Conservation (phyloP, 1,139 yeast species). For the Nakaseomyces sp. region DNA sequence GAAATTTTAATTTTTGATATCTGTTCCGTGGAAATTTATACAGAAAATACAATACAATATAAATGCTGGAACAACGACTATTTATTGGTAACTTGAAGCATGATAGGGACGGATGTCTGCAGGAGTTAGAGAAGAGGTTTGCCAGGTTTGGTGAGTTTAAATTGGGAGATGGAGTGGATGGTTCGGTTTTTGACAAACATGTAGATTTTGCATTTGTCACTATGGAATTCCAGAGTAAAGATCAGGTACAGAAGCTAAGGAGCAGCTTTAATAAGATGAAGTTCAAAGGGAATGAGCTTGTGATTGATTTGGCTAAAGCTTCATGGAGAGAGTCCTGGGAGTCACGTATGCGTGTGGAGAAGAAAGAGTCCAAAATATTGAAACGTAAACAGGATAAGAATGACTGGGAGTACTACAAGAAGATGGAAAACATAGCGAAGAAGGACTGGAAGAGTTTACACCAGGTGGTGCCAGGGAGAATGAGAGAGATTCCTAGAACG, state of each 20-base stretch:
- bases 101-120: constrained; percentile 31
- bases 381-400: constrained; percentile 30
- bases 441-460: constrained; percentile 37
- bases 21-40: no score
- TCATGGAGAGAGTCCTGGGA: constrained; percentile 40
- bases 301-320: constrained; percentile 43
- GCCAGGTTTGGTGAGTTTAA: constrained; percentile 40
- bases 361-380: constrained; percentile 22
- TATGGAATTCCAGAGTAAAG: constrained; percentile 41
- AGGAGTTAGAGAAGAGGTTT: constrained; percentile 37
- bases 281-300: constrained; percentile 64
- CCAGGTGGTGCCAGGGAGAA: constrained; percentile 54
- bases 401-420: constrained; percentile 35
- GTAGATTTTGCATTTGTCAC: constrained; percentile 61
- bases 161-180: constrained; percentile 8
- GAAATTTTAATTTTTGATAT: no score
- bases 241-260: constrained; percentile 41
- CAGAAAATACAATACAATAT: neutral
- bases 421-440: constrained; percentile 34
- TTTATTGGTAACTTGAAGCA: constrained; percentile 45
- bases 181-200: constrained; percentile 34
- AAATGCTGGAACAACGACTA: constrained; percentile 31
- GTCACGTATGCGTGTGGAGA: constrained; percentile 34
- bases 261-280: constrained; percentile 56
- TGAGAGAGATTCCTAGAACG: constrained; percentile 47